These are phyloP conservation scores for Trichophyton simii DNA, from an alignment of 2,329 filamentous ascomycete species.

Conservation along the genomic window DNA sequence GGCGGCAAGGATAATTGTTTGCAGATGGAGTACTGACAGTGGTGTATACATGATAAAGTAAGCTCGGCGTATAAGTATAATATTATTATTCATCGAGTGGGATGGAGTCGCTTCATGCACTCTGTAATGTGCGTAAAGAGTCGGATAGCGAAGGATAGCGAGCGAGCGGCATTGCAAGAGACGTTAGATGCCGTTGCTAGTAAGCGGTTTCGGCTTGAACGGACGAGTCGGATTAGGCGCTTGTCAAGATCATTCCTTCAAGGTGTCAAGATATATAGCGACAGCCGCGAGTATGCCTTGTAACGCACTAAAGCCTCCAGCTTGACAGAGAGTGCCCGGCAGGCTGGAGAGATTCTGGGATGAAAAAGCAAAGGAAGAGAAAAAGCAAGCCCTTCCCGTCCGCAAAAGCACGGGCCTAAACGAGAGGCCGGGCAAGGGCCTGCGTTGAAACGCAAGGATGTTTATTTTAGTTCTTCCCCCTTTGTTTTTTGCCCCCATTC, in stretches of 20 bases:
- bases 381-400: slow-evolving; percentile 4
- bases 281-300: not conserved
- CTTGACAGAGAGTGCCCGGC: not conserved
- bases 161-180: not conserved
- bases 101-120: not conserved
- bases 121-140: no score
- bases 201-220: not conserved
- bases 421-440: slow-evolving; percentile 1
- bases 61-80: not conserved
- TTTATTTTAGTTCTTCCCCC: not conserved
- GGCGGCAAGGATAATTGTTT: not conserved
- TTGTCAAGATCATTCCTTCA: not conserved
- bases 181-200: not conserved
- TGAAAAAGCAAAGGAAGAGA: slow-evolving; percentile 1
- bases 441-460: slow-evolving; percentile 2
- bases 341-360: not conserved
- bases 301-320: not conserved
- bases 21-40: not conserved
- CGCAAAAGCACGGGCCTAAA: slow-evolving; percentile 3
- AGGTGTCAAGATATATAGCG: not conserved
- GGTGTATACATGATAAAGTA: not conserved
- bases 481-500: not conserved
- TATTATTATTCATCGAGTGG: not conserved
- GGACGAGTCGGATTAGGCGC: not conserved
- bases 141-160: not conserved